Base-by-base conservation (phyloP, 148 eudicot genomes). In the Simmondsia chinensis region DNA sequence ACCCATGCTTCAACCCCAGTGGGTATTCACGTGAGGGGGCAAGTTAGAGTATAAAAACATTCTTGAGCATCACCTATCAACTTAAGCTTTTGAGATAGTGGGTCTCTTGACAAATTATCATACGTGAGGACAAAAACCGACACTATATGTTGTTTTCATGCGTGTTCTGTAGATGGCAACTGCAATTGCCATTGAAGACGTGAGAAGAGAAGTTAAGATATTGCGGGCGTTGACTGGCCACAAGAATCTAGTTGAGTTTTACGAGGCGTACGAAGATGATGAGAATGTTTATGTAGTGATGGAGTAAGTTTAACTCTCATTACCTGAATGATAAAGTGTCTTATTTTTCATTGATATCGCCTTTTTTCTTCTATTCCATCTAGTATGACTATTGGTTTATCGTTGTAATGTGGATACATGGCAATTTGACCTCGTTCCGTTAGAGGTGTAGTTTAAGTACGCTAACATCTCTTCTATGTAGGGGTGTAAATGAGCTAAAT, bases 131-230 rank as follows among this genome's bases (percentile, higher is more conserved):
- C 49, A 5, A 65, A 47, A 29, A 47, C n/a, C n/a, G n/a, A n/a
- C n/a, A n/a, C n/a, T n/a, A n/a, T n/a, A 43, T 34, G 30, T 8
- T 34, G 24, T 34, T 21, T 36, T 41, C n/a, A n/a, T n/a, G n/a
- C n/a, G 13, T 30, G 54, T 68, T 3, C 61, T 60, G 46, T 74
- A 87, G 96, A 82, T 87, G 94, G 79, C 88, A 38, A 82, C 96
- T 33, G 80, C 85, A 36, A 87, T 87, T 67, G 85, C 96, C 47
- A 74, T 87, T 48, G 96, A 87, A 54, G 94, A 82, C 58, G 96
- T 77, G 14, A 75, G 85, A 47, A 69, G 96, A 72, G 94, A 87
- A 76, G 85, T 82, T 33, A 87, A 83, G 46, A 82, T 87, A 45
- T 58, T 83, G 48, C 77, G 78, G 50, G 94, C 94, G n/a, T 63